phyloP scores from a whole-genome alignment of 1,284 basidiomycete genomes.

The Ganoderma leucocontextum region DNA sequence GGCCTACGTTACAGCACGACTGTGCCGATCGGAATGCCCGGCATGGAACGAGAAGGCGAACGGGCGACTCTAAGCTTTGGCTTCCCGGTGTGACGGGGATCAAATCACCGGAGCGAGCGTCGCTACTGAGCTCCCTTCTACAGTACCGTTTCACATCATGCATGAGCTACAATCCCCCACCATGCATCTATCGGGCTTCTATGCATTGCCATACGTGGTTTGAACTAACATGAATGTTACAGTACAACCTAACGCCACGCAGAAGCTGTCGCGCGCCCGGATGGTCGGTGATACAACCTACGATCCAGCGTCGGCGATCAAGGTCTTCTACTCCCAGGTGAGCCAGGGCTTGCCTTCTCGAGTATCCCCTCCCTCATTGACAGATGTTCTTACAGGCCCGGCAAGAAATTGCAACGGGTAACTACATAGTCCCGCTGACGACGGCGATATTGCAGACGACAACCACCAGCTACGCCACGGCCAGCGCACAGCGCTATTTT shows the following conservation, averaged over 20 bases:
- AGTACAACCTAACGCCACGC: conserved; percentile 45
- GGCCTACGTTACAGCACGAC: not conserved
- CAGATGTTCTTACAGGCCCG: conserved; percentile 35
- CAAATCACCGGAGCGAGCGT: conserved; percentile 3
- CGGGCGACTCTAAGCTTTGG: not conserved
- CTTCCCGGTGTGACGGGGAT: not conserved
- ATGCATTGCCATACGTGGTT: not conserved
- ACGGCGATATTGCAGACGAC: conserved; percentile 37
- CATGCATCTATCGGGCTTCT: too few relatives aligned
- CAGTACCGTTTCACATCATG: too few relatives aligned
- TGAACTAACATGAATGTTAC: not conserved
- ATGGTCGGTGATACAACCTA: conserved; percentile 43
- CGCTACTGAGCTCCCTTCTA: too few relatives aligned
- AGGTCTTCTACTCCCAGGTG: conserved; percentile 47
- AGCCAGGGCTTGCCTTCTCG: conserved; percentile 6
- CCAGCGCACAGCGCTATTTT: conserved; percentile 42
- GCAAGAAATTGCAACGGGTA: conserved; percentile 44
- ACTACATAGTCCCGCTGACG: conserved; percentile 42
- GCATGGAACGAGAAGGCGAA: not conserved
- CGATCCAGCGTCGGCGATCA: conserved; percentile 42
- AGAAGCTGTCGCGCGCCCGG: conserved; percentile 40
- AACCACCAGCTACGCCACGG: conserved; percentile 39
- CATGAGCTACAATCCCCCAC: too few relatives aligned
- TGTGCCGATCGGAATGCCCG: not conserved
- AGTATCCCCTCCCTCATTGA: not conserved